Percentiles rank a stretch among this genome's conserved stretches.
phyloP scores from a whole-genome alignment of 768 basidiomycete genomes.

The Amanita muscaria region DNA sequence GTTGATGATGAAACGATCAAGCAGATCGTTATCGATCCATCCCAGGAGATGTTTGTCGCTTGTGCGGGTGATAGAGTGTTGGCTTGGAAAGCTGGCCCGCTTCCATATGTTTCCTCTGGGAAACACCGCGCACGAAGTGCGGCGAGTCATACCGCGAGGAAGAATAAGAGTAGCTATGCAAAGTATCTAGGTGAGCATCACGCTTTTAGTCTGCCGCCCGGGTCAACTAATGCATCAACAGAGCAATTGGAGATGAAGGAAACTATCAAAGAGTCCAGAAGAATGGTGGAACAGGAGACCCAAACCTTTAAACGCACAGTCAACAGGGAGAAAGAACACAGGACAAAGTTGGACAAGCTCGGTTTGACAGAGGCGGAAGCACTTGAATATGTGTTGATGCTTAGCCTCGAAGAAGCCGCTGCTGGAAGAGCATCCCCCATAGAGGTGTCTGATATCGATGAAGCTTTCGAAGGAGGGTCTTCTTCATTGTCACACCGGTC shows the following conservation, averaged over 20 bases:
- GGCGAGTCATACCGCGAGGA: slow-evolving; percentile 21
- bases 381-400: slow-evolving; percentile 74
- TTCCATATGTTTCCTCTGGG: slow-evolving; percentile 20
- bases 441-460: slow-evolving; percentile 43
- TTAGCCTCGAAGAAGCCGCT: slow-evolving; percentile 68
- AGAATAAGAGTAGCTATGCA: slow-evolving; percentile 22
- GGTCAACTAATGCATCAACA: slow-evolving; percentile 17
- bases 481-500: slow-evolving; percentile 16
- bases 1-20: slow-evolving; percentile 34
- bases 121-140: slow-evolving; percentile 28
- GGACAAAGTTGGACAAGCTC: slow-evolving; percentile 44
- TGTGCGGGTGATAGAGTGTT: slow-evolving; percentile 53
- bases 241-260: slow-evolving; percentile 57
- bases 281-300: slow-evolving; percentile 43
- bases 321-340: slow-evolving; percentile 50
- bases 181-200: slow-evolving; percentile 40
- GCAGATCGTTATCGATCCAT: slow-evolving; percentile 47
- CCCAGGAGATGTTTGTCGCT: slow-evolving; percentile 47
- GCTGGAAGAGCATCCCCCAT: slow-evolving; percentile 14
- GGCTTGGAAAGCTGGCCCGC: slow-evolving; percentile 57
- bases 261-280: slow-evolving; percentile 51
- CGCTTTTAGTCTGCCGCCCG: slow-evolving; percentile 2
- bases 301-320: slow-evolving; percentile 26
- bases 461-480: slow-evolving; percentile 15
- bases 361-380: slow-evolving; percentile 70